Conservation (phyloP, 352 stramenopile species). For the Phytophthora podocarpi region DNA sequence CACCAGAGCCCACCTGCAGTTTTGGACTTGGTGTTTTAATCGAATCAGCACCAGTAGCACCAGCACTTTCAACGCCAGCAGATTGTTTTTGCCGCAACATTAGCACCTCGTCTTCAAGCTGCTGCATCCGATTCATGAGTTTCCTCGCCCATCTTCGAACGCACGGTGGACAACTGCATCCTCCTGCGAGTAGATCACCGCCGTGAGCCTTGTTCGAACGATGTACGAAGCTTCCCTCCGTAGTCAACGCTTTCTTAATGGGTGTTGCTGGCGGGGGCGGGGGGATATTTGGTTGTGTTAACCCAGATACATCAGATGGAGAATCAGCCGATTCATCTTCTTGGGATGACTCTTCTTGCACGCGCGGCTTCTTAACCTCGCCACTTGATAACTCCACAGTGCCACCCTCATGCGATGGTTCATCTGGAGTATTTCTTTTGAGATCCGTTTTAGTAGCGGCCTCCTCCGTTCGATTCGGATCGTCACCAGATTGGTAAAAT, state of each 20-base stretch:
- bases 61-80: neutral
- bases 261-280: neutral
- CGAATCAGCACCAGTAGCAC: neutral
- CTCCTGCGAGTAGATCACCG: constrained; percentile 36
- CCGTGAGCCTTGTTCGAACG: constrained; percentile 24
- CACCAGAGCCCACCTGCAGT: neutral
- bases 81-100: constrained; percentile 19
- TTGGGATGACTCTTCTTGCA: constrained; percentile 10
- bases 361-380: constrained; percentile 18
- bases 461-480: neutral
- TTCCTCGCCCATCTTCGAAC: constrained; percentile 41
- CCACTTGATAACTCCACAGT: constrained; percentile 1
- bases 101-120: constrained; percentile 41
- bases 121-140: constrained; percentile 41
- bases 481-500: neutral
- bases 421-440: constrained; percentile 16
- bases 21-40: neutral
- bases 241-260: neutral
- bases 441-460: neutral
- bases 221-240: constrained; percentile 22
- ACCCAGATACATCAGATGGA: constrained; percentile 14
- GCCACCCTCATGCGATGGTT: neutral
- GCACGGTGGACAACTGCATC: constrained; percentile 40
- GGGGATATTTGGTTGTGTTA: constrained; percentile 2
- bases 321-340: constrained; percentile 1